These are phyloP conservation scores for Acacia confusa DNA, from an alignment of 306 rosid genomes.

Conservation along the genomic window DNA sequence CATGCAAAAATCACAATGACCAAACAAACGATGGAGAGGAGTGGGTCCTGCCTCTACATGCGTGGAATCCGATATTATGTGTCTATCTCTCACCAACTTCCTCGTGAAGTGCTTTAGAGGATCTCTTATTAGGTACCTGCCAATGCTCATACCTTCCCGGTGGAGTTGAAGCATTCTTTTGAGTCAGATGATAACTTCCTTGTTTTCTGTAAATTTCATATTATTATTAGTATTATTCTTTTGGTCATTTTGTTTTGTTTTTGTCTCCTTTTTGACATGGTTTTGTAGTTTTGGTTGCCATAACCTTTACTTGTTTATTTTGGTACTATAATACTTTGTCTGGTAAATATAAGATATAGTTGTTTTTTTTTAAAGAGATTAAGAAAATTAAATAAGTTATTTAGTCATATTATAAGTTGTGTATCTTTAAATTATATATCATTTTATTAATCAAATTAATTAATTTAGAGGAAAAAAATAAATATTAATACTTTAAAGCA, in stretches of 20 bases:
- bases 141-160: neutral
- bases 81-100: neutral
- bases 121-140: neutral
- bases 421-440: too few relatives aligned
- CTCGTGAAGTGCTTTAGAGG: neutral
- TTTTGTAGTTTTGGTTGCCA: slow-evolving; percentile 1
- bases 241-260: neutral
- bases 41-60: neutral
- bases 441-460: too few relatives aligned
- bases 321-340: neutral
- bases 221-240: neutral
- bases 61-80: neutral
- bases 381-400: too few relatives aligned
- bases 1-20: too few relatives aligned
- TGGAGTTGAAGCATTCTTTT: slow-evolving; percentile 15
- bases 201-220: slow-evolving; percentile 47
- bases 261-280: neutral
- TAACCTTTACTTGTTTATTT: neutral
- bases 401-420: too few relatives aligned
- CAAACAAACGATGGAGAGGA: neutral
- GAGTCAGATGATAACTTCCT: slow-evolving; percentile 10
- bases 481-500: too few relatives aligned
- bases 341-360: too few relatives aligned
- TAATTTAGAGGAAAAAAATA: too few relatives aligned
- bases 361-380: too few relatives aligned